Evolutionary conservation across 1,284 basidiomycete species (phyloP), one percentile per base, ranked within the genome.

Genomic region (Ceratobasidium sp.): DNA sequence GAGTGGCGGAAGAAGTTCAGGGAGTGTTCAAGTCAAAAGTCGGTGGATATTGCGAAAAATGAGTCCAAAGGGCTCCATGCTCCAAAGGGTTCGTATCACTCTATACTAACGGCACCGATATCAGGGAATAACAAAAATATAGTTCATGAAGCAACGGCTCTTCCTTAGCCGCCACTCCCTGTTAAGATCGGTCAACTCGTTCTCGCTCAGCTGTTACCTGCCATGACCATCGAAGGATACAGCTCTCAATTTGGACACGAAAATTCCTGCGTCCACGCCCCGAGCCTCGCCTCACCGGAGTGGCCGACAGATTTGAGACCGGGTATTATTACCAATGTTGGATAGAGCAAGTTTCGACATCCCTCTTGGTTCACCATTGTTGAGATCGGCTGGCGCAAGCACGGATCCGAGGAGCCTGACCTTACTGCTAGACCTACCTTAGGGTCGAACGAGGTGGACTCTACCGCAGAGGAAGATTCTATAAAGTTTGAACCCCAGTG

Each of bases 211-310:
- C 9, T 62, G 1, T 15, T 14, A 2, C 3, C 41, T 4, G 3
- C 59, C 22, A 17, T 62, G 8, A 62, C 59, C 15, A 24, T 24
- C 2, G 59, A 47, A 24, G 59, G 59, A 15, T 62, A 62, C 41
- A 47, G 19, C 27, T 8, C 24, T 11, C 59, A 47, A 45, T 36
- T 22, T 6, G 59, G 44, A 2, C 59, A 47, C 59, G 59, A 47
- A 24, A 22, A 24, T 9, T 47, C 44, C 2, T 62, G 47, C 8
- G 47, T 62, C 31, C 36, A 45, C 15, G 59, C 44, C 41, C n/a
- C 41, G 17, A 24, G 11, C 41, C 47, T 36, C 4, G 33, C 11
- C 36, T 44, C 19, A 8, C 6, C 41, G 11, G 59, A 62, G n/a
- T 62, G 59, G 59, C 1, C 22, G 6, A 44, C 59, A 9, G 6